Conservation (phyloP, 495 filamentous ascomycete species). For the Peziza echinospora region DNA sequence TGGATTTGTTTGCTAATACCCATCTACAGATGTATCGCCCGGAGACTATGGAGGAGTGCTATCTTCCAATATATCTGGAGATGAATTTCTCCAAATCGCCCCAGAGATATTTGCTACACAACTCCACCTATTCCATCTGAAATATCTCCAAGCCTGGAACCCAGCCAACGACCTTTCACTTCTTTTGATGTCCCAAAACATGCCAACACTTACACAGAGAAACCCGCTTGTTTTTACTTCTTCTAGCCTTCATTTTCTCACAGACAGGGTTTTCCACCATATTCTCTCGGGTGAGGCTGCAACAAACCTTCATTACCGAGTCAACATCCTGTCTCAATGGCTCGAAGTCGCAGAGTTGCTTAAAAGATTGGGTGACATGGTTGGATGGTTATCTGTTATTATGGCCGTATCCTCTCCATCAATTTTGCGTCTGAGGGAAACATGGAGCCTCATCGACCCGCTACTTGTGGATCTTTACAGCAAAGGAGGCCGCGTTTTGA, state of each 20-base stretch:
- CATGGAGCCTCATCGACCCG: slow-evolving; percentile 16
- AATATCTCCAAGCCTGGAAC: slow-evolving; percentile 17
- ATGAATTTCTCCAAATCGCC: slow-evolving; percentile 18
- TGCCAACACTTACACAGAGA: slow-evolving; percentile 16
- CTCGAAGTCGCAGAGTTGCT: slow-evolving; percentile 16
- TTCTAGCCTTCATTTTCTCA: slow-evolving; percentile 19
- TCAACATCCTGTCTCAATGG: slow-evolving; percentile 18
- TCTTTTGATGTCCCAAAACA: slow-evolving; percentile 16
- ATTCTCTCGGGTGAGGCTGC: slow-evolving; percentile 18
- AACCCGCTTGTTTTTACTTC: slow-evolving; percentile 21
- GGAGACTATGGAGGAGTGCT: neutral
- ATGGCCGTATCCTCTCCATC: slow-evolving; percentile 21
- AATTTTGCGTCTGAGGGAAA: slow-evolving; percentile 20
- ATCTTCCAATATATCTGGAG: slow-evolving; percentile 13
- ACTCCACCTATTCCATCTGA: slow-evolving; percentile 19
- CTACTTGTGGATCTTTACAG: slow-evolving; percentile 10
- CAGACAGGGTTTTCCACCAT: slow-evolving; percentile 18
- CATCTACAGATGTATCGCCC: neutral
- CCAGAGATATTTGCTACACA: slow-evolving; percentile 18
- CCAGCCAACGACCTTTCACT: slow-evolving; percentile 19
- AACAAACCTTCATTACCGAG: slow-evolving; percentile 11
- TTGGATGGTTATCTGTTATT: slow-evolving; percentile 18
- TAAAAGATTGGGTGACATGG: slow-evolving; percentile 18
- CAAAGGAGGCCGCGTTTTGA: slow-evolving; percentile 13
- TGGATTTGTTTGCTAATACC: neutral